Base-by-base conservation (phyloP, 805 yeast species). In the Wickerhamiella azymoides region DNA sequence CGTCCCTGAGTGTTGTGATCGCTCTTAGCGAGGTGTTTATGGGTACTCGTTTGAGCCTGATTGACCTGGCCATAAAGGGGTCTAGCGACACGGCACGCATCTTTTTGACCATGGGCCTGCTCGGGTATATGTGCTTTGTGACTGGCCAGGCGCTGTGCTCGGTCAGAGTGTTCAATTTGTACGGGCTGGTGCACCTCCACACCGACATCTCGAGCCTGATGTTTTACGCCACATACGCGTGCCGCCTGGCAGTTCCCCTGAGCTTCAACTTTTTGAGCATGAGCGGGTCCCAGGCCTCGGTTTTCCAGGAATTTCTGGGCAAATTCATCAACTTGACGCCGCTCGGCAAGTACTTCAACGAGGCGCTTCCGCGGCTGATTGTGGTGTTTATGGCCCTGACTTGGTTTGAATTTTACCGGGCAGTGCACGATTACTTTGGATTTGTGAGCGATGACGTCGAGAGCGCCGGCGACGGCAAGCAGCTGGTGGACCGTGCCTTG, bases 231-330 rank as follows among this genome's bases (percentile, higher is more conserved):
- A 80, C 82, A 55, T 84, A 84, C 55, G 77, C 84, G 16, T 80
- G 88, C 43, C 76, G 94, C 51, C 66, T 84, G 58, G 82, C 94
- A 0, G 78, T 84, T 10, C 94, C 94, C 10, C 66, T 84, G 50
- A 76, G 84, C 21, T 84, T 80, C 63, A 84, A 84, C 62, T 84
- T 81, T 57, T 61, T 84, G 47, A 80, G 82, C 43, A 65, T 84
- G 45, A 69, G 76, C 2, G 66, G 72, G 16, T 64, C 79, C 24
- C 65, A 61, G 19, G 65, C 73, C 2, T 33, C 48, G 26, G 71
- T 66, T 10, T 84, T 84, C 61, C 85, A 83, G 57, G 70, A 73
- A 40, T 82, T 86, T 66, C 69, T 80, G 49, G 93, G 92, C 7
- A 68, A 74, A 53, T 79, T 84, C 5, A 80, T 84, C 57, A 80